Evolutionary conservation across 169 alveolate genomes (phyloP).

Genomic region (Plasmodium vivax): DNA sequence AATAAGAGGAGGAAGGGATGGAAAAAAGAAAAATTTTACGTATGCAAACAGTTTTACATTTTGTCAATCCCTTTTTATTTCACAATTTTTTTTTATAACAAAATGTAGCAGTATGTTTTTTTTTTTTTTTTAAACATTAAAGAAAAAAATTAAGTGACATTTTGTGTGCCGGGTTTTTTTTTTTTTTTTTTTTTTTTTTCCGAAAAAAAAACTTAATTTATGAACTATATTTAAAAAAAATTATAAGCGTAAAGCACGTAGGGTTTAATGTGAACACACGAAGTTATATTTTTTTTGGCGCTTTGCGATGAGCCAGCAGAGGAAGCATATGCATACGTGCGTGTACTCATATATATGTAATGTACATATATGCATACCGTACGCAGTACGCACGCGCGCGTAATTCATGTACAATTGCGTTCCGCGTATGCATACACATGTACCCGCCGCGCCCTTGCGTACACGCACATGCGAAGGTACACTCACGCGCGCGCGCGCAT

Average conservation of each 20-base stretch:
- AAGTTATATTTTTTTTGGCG: neutral
- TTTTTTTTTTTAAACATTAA: neutral
- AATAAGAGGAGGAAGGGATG: neutral
- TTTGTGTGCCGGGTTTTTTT: neutral
- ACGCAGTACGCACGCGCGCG: neutral
- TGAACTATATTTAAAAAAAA: neutral
- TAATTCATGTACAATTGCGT: slow-evolving; percentile 16
- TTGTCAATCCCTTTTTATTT: neutral
- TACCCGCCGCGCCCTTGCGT: neutral
- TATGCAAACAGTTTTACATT: neutral
- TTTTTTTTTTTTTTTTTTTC: neutral
- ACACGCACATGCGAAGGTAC: slow-evolving; percentile 1
- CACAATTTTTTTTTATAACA: neutral
- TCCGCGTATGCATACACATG: neutral
- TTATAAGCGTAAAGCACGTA: neutral
- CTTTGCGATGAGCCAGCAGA: neutral
- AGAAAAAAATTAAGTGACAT: neutral
- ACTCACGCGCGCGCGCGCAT: neutral
- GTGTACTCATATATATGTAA: neutral
- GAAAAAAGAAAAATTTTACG: neutral
- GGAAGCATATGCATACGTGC: neutral
- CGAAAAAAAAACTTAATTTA: neutral
- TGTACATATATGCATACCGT: neutral
- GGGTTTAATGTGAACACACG: neutral
- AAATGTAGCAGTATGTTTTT: neutral